Evolutionary conservation across 352 stramenopile genomes (phyloP).

Genomic region (Phytopythium vexans): DNA sequence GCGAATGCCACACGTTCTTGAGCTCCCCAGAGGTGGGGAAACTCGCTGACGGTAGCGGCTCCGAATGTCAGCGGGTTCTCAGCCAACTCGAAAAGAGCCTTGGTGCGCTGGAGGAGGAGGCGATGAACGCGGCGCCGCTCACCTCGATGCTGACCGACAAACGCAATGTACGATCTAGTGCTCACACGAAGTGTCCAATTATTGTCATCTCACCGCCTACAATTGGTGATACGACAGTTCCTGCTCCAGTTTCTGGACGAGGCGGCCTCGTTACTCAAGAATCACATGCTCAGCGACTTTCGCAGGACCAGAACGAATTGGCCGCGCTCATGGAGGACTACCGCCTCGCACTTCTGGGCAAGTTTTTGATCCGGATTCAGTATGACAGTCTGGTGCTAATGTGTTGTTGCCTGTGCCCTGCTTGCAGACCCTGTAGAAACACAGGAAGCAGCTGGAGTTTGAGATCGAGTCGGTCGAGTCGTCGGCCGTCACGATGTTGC

Average conservation of each 20-base stretch:
- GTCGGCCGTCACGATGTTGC: slow-evolving; percentile 47
- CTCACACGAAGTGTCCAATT: background rate
- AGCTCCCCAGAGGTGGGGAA: background rate
- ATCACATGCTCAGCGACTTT: slow-evolving; percentile 28
- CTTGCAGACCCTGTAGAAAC: slow-evolving; percentile 29
- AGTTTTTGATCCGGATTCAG: background rate
- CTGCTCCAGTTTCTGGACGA: slow-evolving; percentile 33
- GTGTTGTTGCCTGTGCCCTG: background rate
- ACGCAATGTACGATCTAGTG: slow-evolving; percentile 13
- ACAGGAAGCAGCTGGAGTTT: slow-evolving; percentile 31
- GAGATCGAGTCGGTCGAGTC: slow-evolving; percentile 42
- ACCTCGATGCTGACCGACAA: slow-evolving; percentile 11
- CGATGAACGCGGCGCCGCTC: background rate
- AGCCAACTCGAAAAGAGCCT: background rate
- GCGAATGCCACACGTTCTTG: slow-evolving; percentile 10
- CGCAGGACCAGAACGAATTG: slow-evolving; percentile 25
- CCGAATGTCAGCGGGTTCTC: background rate
- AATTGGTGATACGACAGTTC: slow-evolving; percentile 9
- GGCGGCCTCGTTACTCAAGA: slow-evolving; percentile 27
- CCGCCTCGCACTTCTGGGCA: slow-evolving; percentile 26
- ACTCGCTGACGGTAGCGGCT: too few species aligned
- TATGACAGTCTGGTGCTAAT: background rate
- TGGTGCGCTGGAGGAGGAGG: slow-evolving; percentile 1
- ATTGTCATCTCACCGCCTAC: background rate
- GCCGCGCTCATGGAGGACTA: slow-evolving; percentile 27